Conservation (phyloP, 176 grass and related monocot species). For the Musa schizocarpa region DNA sequence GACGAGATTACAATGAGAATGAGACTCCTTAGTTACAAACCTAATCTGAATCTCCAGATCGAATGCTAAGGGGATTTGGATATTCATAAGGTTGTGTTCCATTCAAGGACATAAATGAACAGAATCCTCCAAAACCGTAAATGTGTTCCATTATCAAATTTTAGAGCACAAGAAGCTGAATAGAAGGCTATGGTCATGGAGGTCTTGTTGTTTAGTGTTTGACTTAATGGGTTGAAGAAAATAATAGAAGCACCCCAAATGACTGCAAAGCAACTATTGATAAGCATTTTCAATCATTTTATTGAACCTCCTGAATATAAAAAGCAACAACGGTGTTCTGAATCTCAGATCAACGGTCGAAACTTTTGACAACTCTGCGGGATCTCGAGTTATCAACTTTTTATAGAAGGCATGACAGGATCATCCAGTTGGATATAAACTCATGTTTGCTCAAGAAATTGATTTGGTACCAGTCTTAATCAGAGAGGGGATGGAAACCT, state of each 20-base stretch:
- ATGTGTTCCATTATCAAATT: neutral
- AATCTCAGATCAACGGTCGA: too few species aligned
- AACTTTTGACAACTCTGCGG: too few species aligned
- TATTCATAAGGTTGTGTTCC: neutral
- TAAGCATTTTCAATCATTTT: too few species aligned
- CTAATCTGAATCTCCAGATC: conserved; percentile 21
- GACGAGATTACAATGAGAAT: conserved; percentile 44
- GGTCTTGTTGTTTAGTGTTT: neutral
- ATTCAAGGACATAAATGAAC: neutral
- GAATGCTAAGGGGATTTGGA: conserved; percentile 16
- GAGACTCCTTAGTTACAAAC: conserved; percentile 26
- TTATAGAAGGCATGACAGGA: neutral
- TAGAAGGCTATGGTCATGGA: neutral
- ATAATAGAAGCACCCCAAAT: neutral
- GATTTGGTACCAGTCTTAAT: neutral
- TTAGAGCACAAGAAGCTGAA: neutral
- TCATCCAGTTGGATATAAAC: neutral
- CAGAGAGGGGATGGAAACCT: neutral
- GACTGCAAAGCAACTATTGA: neutral
- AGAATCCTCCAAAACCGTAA: neutral
- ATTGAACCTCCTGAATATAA: too few species aligned
- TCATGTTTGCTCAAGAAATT: neutral
- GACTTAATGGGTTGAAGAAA: neutral
- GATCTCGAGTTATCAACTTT: too few species aligned
- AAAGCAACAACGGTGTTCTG: too few species aligned